Evolutionary conservation across 805 yeast species (phyloP), one percentile per base, ranked within the genome.

Genomic region (Candida suzukii): DNA sequence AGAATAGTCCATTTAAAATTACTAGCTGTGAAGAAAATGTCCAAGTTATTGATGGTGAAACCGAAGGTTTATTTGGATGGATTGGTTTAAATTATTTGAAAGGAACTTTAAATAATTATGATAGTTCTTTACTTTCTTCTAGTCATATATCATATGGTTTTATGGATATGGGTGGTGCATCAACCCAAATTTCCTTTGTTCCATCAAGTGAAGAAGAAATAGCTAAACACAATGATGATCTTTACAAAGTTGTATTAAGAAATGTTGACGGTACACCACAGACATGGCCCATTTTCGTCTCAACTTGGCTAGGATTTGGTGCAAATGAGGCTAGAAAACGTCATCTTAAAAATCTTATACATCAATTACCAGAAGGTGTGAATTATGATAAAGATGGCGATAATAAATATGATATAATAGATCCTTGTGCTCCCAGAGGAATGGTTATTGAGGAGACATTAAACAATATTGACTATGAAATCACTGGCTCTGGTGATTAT

Each of bases 151-250:
- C 95, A 0, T 81, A 74, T 48, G 99, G 99, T 4, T 91, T 93
- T 52, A 83, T 93, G 91, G 99, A 93, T 60, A 93, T 93, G 99
- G 99, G 99, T 14, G 99, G 99, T 13, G 99, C 99, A 0, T 88
- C 96, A 2, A 88, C 96, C 0, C 99, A 93, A 57, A 76, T 93
- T 19, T 95, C 98, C 9, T 93, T 90, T 70, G 88, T 85, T 9
- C 97, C 97, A 0, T 73, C 79, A 3, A 70, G 73, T 32, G 47
- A 53, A 4, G 67, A 72, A n/a, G 88, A 87, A 46, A 61, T 83
- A 8, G 62, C 58, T 21, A 73, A 72, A 46, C 95, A 88, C 58
- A 57, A 64, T 33, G 90, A 90, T 41, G 95, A 88, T 57, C 70
- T 90, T 41, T 76, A 82, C 24, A 71, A 68, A 2, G 74, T 93